Percentiles rank a stretch among this genome's conserved stretches.
Evolutionary conservation across 192 early-diverging fungal species (phyloP).

Genomic region (Rhizophlyctis rosea): DNA sequence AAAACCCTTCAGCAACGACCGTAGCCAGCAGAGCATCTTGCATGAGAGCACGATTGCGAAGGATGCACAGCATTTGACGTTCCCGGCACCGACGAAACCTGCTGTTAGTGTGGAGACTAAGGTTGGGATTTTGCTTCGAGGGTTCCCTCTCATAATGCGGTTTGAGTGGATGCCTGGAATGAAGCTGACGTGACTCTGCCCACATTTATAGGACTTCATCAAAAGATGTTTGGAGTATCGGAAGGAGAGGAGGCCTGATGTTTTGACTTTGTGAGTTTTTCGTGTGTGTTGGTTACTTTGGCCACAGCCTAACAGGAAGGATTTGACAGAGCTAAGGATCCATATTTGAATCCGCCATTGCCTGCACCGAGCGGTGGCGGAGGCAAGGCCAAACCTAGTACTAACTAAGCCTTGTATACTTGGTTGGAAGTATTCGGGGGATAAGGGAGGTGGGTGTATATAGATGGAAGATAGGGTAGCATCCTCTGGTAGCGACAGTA

Average conservation of each 20-base stretch:
- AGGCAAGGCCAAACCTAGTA: too few species aligned
- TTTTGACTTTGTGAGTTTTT: slow-evolving; percentile 20
- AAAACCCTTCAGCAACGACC: slow-evolving; percentile 20
- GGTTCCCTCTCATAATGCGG: too few species aligned
- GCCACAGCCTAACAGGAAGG: too few species aligned
- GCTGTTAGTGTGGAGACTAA: slow-evolving; percentile 16
- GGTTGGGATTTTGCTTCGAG: neutral
- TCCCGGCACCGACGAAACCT: slow-evolving; percentile 11
- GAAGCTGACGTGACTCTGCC: neutral
- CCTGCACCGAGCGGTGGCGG: too few species aligned
- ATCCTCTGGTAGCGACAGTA: too few species aligned
- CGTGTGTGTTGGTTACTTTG: too few species aligned
- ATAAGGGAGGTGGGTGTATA: too few species aligned
- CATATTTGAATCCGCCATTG: too few species aligned
- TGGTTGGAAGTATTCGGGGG: too few species aligned
- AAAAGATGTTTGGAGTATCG: slow-evolving; percentile 14
- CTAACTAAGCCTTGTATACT: too few species aligned
- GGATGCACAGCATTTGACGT: slow-evolving; percentile 7
- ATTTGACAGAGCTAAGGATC: too few species aligned
- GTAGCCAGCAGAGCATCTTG: slow-evolving; percentile 21
- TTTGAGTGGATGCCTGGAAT: neutral
- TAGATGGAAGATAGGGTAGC: too few species aligned
- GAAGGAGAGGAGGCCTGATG: slow-evolving; percentile 19
- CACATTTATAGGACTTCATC: slow-evolving; percentile 8
- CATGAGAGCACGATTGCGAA: slow-evolving; percentile 16